Conservation (phyloP, 2,329 filamentous ascomycete genomes). For the Sordariomycetes sp. region DNA sequence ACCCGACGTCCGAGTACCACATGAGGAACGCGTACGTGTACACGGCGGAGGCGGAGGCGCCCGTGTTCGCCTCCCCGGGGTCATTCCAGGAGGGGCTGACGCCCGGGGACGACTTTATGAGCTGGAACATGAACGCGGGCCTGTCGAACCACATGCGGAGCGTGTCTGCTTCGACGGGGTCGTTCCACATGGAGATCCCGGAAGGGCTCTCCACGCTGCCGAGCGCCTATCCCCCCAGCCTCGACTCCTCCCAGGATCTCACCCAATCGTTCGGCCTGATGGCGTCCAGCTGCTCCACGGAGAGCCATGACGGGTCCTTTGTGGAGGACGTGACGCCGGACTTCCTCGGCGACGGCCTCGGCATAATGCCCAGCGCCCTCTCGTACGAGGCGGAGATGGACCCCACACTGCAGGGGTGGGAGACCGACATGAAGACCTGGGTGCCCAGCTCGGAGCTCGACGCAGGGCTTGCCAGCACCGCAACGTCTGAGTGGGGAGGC, state of each 20-base stretch:
- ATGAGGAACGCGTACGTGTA: conserved; percentile 30
- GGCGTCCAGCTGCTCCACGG: conserved; percentile 12
- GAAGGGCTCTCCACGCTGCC: conserved; percentile 41
- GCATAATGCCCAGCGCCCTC: conserved; percentile 20
- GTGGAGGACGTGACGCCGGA: conserved; percentile 20
- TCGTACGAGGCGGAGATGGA: conserved; percentile 21
- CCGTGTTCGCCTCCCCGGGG: not conserved
- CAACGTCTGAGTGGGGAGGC: conserved; percentile 8
- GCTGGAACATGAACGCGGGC: not conserved
- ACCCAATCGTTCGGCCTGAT: conserved; percentile 19
- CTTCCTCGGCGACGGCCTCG: conserved; percentile 17
- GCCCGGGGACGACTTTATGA: not conserved
- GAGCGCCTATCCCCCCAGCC: conserved; percentile 30
- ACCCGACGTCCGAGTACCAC: conserved; percentile 48
- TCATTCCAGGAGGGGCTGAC: not conserved
- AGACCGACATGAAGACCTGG: conserved; percentile 25
- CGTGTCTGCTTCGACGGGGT: not conserved
- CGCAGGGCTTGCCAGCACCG: conserved; percentile 11
- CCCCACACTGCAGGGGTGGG: conserved; percentile 23
- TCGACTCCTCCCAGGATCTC: conserved; percentile 29
- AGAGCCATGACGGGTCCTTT: conserved; percentile 17
- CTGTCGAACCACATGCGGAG: not conserved
- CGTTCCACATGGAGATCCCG: not conserved
- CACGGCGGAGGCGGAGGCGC: not conserved
- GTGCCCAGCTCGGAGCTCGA: conserved; percentile 12